These are phyloP conservation scores for Lactarius pseudohatsudake DNA, from an alignment of 768 basidiomycete genomes.

Conservation along the genomic window DNA sequence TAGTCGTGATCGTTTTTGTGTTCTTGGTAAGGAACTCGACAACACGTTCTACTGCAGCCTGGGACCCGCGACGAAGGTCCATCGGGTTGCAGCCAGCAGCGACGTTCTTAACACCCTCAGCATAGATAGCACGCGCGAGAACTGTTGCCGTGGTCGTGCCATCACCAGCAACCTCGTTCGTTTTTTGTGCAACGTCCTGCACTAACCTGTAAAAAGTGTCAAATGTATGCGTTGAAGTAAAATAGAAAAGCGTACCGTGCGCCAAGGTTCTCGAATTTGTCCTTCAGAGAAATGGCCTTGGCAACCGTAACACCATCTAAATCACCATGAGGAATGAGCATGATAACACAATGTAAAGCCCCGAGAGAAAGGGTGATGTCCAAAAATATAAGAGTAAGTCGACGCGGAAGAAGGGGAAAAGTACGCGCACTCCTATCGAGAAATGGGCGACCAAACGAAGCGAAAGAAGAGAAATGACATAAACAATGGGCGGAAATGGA, in stretches of 20 bases:
- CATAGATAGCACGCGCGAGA: conserved; percentile 94
- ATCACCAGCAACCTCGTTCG: conserved; percentile 96
- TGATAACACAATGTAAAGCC: background rate
- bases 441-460: background rate
- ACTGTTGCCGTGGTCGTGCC: conserved; percentile 98
- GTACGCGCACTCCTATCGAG: background rate
- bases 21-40: conserved; percentile 86
- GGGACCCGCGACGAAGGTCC: conserved; percentile 98
- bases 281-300: conserved; percentile 89
- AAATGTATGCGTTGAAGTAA: background rate
- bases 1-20: conserved; percentile 93
- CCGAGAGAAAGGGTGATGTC: background rate
- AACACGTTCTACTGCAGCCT: conserved; percentile 91
- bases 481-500: background rate
- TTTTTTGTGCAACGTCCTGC: conserved; percentile 95
- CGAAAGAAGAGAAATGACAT: background rate
- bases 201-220: conserved; percentile 59
- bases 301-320: conserved; percentile 97
- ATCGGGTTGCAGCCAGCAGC: conserved; percentile 99
- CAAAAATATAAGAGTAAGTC: background rate
- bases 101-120: conserved; percentile 98
- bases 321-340: conserved; percentile 7
- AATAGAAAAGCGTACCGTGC: conserved; percentile 69
- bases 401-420: background rate
- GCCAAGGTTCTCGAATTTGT: conserved; percentile 99